Conservation (phyloP, 805 yeast species). For the Clavispora santaluciae region DNA sequence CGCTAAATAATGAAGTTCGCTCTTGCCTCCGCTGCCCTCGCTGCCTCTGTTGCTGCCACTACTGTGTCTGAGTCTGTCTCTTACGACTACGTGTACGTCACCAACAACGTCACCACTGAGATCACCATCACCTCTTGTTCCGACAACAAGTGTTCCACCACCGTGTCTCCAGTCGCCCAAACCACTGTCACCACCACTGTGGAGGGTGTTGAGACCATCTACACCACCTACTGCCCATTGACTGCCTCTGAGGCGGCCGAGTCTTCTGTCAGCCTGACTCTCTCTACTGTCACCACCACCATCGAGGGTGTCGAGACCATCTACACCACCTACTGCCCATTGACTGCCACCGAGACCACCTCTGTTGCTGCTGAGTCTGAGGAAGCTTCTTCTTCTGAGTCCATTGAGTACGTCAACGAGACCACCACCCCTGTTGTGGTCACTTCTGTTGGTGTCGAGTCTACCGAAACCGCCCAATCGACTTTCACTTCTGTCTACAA, state of each 20-base stretch:
- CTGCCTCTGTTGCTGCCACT: conserved; percentile 19
- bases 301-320: conserved; percentile 29
- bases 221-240: conserved; percentile 18
- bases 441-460: conserved; percentile 43
- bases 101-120: conserved; percentile 21
- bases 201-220: conserved; percentile 20
- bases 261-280: conserved; percentile 3
- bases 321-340: conserved; percentile 36
- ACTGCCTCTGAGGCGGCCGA: conserved; percentile 6
- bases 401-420: conserved; percentile 37
- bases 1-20: conserved; percentile 19
- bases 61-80: conserved; percentile 17
- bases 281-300: conserved; percentile 25
- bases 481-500: conserved; percentile 33
- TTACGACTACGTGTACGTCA: conserved; percentile 16
- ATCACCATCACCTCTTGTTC: conserved; percentile 30
- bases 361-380: conserved; percentile 5
- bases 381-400: conserved; percentile 9
- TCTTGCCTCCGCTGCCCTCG: conserved; percentile 15
- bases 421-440: conserved; percentile 48
- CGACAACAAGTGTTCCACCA: conserved; percentile 16
- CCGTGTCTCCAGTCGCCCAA: conserved; percentile 11
- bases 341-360: conserved; percentile 15
- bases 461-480: conserved; percentile 34
- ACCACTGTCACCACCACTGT: conserved; percentile 22